Percentiles rank a stretch among this genome's conserved stretches.
These are phyloP conservation scores for Paramecium pentaurelia DNA, from an alignment of 73 alveolate species.

Conservation along the genomic window DNA sequence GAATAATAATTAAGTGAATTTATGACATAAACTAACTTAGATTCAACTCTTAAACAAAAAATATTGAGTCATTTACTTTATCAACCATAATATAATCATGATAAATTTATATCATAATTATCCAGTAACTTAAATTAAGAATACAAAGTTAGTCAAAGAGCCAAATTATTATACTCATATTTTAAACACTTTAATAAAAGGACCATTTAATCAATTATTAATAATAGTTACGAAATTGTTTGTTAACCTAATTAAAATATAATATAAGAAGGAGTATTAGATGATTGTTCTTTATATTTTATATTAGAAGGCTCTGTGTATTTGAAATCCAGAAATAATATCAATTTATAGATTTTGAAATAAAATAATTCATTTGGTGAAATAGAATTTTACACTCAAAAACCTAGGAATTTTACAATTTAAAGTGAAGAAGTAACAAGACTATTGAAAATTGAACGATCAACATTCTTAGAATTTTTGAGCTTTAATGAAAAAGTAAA, in stretches of 20 bases:
- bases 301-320: background rate
- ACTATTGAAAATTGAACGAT: background rate
- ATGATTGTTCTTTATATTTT: constrained; percentile 7
- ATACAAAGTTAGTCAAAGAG: background rate
- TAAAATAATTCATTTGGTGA: background rate
- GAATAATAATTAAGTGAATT: background rate
- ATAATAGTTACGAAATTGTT: background rate
- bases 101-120: background rate
- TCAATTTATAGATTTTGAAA: background rate
- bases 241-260: background rate
- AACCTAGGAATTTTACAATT: background rate
- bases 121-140: background rate
- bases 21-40: background rate
- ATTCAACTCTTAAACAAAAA: background rate
- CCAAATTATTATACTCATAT: background rate
- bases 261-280: background rate
- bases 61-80: background rate
- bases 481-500: background rate
- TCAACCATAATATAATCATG: background rate
- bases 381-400: background rate
- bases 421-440: background rate
- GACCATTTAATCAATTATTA: background rate
- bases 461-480: background rate
- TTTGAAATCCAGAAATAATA: background rate
- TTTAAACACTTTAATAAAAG: background rate